Base-by-base conservation (phyloP, 2,329 filamentous ascomycete genomes). In the Calonectria leucothoes region DNA sequence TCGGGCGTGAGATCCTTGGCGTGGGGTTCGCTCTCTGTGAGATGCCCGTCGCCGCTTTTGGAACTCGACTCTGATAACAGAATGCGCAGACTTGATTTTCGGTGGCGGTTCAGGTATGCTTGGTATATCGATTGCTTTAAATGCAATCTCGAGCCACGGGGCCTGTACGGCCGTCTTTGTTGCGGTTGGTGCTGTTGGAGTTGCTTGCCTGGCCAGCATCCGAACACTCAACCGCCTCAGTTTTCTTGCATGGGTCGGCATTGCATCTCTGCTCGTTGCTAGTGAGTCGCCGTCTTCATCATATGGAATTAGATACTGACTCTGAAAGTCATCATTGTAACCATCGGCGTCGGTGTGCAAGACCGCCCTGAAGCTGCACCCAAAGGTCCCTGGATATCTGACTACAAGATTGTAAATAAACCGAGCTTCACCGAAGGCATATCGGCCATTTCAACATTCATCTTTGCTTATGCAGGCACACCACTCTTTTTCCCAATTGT, bases 1-100 rank as follows among this genome's bases (percentile, higher is more conserved):
- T 84, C 5, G 87, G 88, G 1, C 83, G 85, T 3, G 85, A 86
- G 67, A 63, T 87, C 29, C 82, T 89, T 39, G 84, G 81, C 5
- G 71, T 74, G 37, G 75, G 78, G 7, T 82, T 84, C 71, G 77
- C 80, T 77, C 68, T 88, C 67, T 82, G 84, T 85, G 52, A 52
- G 66, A 51, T 15, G 35, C 23, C 15, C 25, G 8, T 4, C 2
- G 3, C 8, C 6, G 2, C 14, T 17, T 14, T 12, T 0, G 23
- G 15, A 27, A 23, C 8, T 5, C 2, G 5, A 11, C 33, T 12
- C 55, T 59, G 8, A 59, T 23, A 37, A 4, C 15, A 17, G 45
- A 29, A 2, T 12, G 2, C 6, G 7, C 4, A 69, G 66, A 69
- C 55, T 52, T 59, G 55, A 71, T 66, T 52, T 66, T 71, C 7